These are phyloP conservation scores for Metschnikowia bowlesiae DNA, from an alignment of 805 yeast species.

Conservation along the genomic window DNA sequence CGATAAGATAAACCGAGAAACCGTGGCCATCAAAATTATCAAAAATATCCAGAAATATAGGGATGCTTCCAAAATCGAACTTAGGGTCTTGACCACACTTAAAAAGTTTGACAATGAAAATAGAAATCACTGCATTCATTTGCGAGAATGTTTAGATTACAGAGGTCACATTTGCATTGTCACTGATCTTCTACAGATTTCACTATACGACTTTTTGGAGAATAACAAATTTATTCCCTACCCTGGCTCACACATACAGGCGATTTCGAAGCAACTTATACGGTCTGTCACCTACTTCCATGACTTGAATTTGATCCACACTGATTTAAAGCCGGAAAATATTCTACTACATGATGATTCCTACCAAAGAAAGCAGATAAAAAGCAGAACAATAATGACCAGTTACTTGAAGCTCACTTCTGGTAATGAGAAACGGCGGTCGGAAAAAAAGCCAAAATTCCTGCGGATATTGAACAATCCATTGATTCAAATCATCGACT, in stretches of 20 bases:
- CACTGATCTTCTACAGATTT: conserved; percentile 78
- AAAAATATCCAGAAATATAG: conserved; percentile 90
- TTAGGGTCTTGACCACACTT: conserved; percentile 72
- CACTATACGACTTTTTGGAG: conserved; percentile 87
- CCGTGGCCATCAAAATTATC: conserved; percentile 88
- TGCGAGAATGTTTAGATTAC: conserved; percentile 87
- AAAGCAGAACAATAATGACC: conserved; percentile 30
- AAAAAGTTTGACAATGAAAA: conserved; percentile 66
- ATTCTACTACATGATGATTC: conserved; percentile 62
- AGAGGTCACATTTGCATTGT: conserved; percentile 92
- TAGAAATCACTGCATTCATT: conserved; percentile 73
- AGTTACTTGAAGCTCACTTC: conserved; percentile 25
- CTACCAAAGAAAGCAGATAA: conserved; percentile 34
- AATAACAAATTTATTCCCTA: conserved; percentile 80
- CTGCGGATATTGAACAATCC: conserved; percentile 66
- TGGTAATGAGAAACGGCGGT: conserved; percentile 9
- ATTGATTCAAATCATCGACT: conserved; percentile 83
- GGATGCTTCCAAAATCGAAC: conserved; percentile 91
- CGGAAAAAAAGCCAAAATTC: conserved; percentile 27
- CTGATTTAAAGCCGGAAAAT: conserved; percentile 96
- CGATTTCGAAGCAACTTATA: conserved; percentile 78
- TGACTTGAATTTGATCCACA: conserved; percentile 85
- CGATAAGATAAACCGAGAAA: conserved; percentile 54
- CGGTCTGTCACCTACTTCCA: conserved; percentile 86
- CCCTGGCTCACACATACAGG: conserved; percentile 90